Evolutionary conservation across 1,284 basidiomycete species (phyloP).

Genomic region (Moesziomyces sp.): DNA sequence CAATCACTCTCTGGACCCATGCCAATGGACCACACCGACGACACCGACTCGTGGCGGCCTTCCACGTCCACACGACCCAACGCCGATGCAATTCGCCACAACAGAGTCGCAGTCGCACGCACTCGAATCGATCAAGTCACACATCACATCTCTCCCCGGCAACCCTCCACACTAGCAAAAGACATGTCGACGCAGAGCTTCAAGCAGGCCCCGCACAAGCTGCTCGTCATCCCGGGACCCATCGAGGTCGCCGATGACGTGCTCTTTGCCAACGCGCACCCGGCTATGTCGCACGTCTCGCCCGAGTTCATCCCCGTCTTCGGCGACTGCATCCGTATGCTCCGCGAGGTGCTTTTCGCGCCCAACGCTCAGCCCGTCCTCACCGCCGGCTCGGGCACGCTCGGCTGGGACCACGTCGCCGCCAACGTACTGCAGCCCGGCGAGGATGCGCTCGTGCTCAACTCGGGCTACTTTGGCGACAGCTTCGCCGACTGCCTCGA

Average conservation of each 20-base stretch:
- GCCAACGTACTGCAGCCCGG: slow-evolving; percentile 82
- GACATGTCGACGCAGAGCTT: slow-evolving; percentile 51
- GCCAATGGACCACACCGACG: slow-evolving; percentile 20
- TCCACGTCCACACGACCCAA: slow-evolving; percentile 20
- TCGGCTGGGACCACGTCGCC: slow-evolving; percentile 78
- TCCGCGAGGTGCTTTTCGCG: slow-evolving; percentile 74
- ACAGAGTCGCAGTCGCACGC: slow-evolving; percentile 25
- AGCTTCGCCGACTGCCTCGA: slow-evolving; percentile 69
- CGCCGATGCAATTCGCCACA: slow-evolving; percentile 3
- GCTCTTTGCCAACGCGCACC: slow-evolving; percentile 64
- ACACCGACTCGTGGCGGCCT: slow-evolving; percentile 21
- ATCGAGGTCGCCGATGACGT: slow-evolving; percentile 85
- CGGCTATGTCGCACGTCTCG: slow-evolving; percentile 78
- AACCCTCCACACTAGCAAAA: slow-evolving; percentile 46
- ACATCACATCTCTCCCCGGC: slow-evolving; percentile 34
- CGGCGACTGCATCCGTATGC: slow-evolving; percentile 88
- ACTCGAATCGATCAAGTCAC: slow-evolving; percentile 42
- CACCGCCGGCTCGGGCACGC: slow-evolving; percentile 90
- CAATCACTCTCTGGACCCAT: slow-evolving; percentile 42
- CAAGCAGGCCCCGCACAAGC: slow-evolving; percentile 64
- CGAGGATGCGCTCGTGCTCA: slow-evolving; percentile 82
- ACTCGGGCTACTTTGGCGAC: slow-evolving; percentile 69
- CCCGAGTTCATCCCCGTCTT: slow-evolving; percentile 90
- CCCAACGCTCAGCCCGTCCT: slow-evolving; percentile 75
- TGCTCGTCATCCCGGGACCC: slow-evolving; percentile 78